Evolutionary conservation across 2,329 filamentous ascomycete genomes (phyloP).

Genomic region (Fusarium sp.): DNA sequence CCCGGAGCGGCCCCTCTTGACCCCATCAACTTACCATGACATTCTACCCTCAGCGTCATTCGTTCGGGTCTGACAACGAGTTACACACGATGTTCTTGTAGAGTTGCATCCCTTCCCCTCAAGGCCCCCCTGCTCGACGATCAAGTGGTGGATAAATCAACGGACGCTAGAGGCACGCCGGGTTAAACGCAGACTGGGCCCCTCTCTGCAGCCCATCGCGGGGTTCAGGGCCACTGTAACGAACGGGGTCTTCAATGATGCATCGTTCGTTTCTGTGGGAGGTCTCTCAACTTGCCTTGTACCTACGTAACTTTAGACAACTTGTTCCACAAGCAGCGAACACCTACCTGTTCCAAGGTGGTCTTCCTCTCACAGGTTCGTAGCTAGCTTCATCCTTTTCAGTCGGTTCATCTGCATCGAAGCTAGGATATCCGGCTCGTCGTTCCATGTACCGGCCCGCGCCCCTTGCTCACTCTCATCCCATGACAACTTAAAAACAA

Average conservation of each 20-base stretch:
- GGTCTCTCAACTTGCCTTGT: not conserved
- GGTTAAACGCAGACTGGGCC: conserved; percentile 31
- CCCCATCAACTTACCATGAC: conserved; percentile 35
- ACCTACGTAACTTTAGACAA: not conserved
- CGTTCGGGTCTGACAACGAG: conserved; percentile 18
- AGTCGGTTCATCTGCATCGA: not conserved
- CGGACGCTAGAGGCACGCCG: conserved; percentile 10
- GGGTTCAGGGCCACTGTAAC: conserved; percentile 16
- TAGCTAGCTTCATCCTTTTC: not conserved
- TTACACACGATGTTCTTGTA: not conserved
- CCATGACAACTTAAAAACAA: conserved; percentile 14
- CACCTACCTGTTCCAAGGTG: not conserved
- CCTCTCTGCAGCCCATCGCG: conserved; percentile 1
- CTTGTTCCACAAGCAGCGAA: not conserved
- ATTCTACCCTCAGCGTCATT: conserved; percentile 22
- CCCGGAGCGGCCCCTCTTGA: conserved; percentile 35
- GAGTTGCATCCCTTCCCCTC: conserved; percentile 15
- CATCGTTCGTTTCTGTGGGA: not conserved
- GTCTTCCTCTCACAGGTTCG: not conserved
- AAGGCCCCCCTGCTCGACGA: conserved; percentile 18
- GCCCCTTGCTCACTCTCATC: not conserved
- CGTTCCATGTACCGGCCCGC: conserved; percentile 22
- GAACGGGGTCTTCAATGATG: not conserved
- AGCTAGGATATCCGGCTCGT: conserved; percentile 40
- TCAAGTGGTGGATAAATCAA: conserved; percentile 25